Evolutionary conservation across 2,329 filamentous ascomycete species (phyloP).

Genomic region (Hymenoscyphus linearis): DNA sequence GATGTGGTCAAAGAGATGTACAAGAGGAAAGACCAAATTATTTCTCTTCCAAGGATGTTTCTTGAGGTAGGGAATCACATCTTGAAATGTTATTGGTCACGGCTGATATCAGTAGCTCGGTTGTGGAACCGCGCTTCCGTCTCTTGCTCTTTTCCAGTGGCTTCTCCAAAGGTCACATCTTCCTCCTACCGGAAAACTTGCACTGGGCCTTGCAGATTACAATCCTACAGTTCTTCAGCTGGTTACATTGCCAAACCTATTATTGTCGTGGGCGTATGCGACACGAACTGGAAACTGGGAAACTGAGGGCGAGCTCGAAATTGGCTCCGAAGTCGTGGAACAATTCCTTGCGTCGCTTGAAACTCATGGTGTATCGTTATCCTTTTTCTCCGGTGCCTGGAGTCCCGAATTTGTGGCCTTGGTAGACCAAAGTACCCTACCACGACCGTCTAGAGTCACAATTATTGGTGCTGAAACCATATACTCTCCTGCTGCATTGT

Average conservation of each 20-base stretch:
- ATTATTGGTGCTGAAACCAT: conserved; percentile 77
- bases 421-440: conserved; percentile 33
- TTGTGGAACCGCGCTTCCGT: conserved; percentile 72
- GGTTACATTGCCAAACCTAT: conserved; percentile 72
- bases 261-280: conserved; percentile 56
- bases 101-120: conserved; percentile 51
- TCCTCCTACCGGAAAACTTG: conserved; percentile 33
- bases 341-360: conserved; percentile 54
- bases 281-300: conserved; percentile 22
- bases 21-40: conserved; percentile 12
- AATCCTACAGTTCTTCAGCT: conserved; percentile 72
- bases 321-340: conserved; percentile 42
- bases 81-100: background rate
- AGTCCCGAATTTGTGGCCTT: conserved; percentile 57
- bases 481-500: conserved; percentile 68
- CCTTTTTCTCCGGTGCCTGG: conserved; percentile 73
- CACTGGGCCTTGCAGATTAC: conserved; percentile 71
- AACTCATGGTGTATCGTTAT: conserved; percentile 48
- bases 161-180: conserved; percentile 29
- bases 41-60: conserved; percentile 17
- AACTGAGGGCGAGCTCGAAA: conserved; percentile 30
- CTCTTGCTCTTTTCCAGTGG: conserved; percentile 65
- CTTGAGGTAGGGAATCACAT: conserved; percentile 27
- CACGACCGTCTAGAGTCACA: conserved; percentile 35
- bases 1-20: conserved; percentile 63